Base-by-base conservation (phyloP, 768 basidiomycete genomes). In the Chlorophyllum brunneum region DNA sequence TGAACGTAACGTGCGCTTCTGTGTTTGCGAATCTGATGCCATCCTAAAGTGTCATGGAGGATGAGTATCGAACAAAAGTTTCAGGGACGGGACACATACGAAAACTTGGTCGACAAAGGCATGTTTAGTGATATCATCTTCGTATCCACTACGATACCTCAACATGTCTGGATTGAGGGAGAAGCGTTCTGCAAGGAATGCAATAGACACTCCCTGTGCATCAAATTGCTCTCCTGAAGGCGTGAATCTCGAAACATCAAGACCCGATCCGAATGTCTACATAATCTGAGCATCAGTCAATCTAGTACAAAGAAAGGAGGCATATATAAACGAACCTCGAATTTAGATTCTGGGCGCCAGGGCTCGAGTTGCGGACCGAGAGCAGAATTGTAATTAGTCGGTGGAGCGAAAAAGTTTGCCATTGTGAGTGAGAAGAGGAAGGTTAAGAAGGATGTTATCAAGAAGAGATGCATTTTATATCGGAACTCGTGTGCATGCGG, bases 1-100 rank as follows among this genome's bases (percentile, higher is more conserved):
- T 67, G 47, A 59, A 65, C 1, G 65, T 67, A 22, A 70, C 65
- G 40, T 71, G 69, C 13, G 67, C 70, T 7, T 70, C 70, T 33
- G 67, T 69, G 48, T 71, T 71, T 4, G 64, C 61, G 26, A 70
- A 62, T 9, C 64, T 61, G 24, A 67, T 62, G 15, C 61, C 63
- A 24, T 67, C 51, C 67, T 68, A 46, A 20, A 37, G 18, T 23
- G n/a, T n/a, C n/a, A n/a, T n/a, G 30, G 10, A n/a, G 3, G 5
- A 15, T 40, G 27, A 29, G 2, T 16, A 20, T 20, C 9, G 6
- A 13, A 10, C 3, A 13, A 4, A 10, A 7, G 10, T 13, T 15
- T 23, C 10, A 36, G 8, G 43, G 22, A 24, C 13, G 15, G 7
- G 31, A 36, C 3, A 36, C 54, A 16, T 38, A 58, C 57, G 27